phyloP scores from a whole-genome alignment of 257 asterid genomes.

The Salvia miltiorrhiza region DNA sequence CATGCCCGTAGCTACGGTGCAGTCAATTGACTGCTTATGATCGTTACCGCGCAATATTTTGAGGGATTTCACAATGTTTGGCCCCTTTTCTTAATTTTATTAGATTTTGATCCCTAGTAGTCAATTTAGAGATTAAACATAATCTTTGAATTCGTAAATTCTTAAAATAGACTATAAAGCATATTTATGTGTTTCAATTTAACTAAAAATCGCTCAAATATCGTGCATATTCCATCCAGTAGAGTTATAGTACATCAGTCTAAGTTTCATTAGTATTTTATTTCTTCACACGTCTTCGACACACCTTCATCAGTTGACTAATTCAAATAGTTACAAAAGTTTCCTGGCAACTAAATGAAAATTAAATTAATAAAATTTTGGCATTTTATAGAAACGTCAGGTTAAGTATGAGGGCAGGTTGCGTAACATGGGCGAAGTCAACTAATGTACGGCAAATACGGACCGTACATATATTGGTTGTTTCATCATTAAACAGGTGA shows the following conservation, averaged over 20 bases:
- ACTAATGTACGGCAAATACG: neutral
- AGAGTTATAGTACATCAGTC: neutral
- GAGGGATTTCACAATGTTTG: no score
- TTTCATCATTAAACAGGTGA: neutral
- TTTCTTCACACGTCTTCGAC: slow-evolving; percentile 2
- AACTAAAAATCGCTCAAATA: neutral
- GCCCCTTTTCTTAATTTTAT: no score
- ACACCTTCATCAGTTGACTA: neutral
- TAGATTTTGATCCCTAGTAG: no score
- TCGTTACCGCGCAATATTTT: no score
- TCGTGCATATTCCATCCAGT: neutral
- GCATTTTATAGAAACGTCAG: neutral
- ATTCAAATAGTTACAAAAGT: neutral
- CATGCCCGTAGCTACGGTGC: no score
- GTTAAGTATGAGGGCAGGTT: no score
- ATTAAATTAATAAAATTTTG: neutral
- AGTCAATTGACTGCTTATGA: no score
- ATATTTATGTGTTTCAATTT: no score
- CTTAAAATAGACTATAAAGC: no score
- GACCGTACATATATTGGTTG: neutral
- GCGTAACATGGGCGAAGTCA: neutral
- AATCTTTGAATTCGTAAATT: no score
- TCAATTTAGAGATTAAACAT: no score
- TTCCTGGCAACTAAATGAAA: neutral
- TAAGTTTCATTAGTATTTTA: neutral